phyloP scores from a whole-genome alignment of 805 yeast genomes.

The Metschnikowia colocasiae region DNA sequence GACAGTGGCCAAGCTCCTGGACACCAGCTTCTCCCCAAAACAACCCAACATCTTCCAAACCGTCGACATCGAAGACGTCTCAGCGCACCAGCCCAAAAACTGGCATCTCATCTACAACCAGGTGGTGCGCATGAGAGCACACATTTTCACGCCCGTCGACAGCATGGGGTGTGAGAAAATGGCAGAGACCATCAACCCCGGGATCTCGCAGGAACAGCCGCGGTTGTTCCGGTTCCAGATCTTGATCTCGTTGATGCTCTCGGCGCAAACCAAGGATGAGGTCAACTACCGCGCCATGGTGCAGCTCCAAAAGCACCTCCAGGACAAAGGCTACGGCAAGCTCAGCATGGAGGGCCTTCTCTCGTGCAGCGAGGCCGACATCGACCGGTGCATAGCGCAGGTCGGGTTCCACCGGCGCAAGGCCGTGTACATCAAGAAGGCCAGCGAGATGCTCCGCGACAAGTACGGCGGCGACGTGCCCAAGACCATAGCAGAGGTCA shows the following conservation, averaged over 20 bases:
- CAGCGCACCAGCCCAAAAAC: conserved; percentile 22
- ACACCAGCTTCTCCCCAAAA: conserved; percentile 1
- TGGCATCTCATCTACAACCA: conserved; percentile 57
- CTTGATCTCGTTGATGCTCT: conserved; percentile 76
- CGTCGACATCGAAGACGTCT: conserved; percentile 8
- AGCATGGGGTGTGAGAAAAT: conserved; percentile 76
- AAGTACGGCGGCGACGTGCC: conserved; percentile 70
- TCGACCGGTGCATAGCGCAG: conserved; percentile 65
- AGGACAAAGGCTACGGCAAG: conserved; percentile 42
- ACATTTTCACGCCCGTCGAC: conserved; percentile 80
- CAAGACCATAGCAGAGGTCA: conserved; percentile 57
- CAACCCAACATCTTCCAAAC: conserved; percentile 14
- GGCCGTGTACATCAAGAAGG: conserved; percentile 61
- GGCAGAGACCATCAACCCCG: conserved; percentile 42
- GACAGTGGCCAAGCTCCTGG: conserved; percentile 2
- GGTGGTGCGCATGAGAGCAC: conserved; percentile 62
- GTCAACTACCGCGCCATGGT: conserved; percentile 71
- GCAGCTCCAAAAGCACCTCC: conserved; percentile 49
- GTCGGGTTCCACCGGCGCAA: conserved; percentile 88
- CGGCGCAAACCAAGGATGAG: conserved; percentile 91
- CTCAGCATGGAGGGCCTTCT: conserved; percentile 53
- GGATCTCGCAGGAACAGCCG: conserved; percentile 31
- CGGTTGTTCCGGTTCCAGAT: conserved; percentile 62
- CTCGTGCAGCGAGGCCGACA: conserved; percentile 47
- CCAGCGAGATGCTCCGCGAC: conserved; percentile 51